Conservation (phyloP, 805 yeast species). For the Candida nonsorbophila region DNA sequence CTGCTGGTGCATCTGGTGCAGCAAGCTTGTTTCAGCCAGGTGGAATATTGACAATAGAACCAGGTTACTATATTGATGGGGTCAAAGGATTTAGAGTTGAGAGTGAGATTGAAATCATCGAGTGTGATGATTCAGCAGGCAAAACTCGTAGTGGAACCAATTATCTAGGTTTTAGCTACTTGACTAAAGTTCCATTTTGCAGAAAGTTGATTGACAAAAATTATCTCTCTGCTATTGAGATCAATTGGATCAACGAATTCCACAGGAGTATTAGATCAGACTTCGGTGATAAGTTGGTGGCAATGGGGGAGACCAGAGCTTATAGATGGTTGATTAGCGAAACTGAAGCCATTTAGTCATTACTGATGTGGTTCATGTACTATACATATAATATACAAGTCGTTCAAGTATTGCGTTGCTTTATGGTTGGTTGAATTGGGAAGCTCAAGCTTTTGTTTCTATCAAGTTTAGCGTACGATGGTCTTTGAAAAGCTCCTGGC, state of each 20-base stretch:
- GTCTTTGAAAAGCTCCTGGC: constrained; percentile 32
- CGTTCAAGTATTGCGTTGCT: neutral
- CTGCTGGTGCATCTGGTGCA: constrained; percentile 46
- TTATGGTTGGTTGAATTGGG: constrained; percentile 7
- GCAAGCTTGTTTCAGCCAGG: constrained; percentile 47
- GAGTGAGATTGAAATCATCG: constrained; percentile 64
- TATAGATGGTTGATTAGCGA: constrained; percentile 69
- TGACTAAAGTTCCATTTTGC: constrained; percentile 48
- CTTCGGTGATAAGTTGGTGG: constrained; percentile 39
- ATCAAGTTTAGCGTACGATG: constrained; percentile 11
- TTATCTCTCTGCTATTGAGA: constrained; percentile 24
- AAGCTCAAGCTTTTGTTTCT: constrained; percentile 16
- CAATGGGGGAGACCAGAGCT: constrained; percentile 52
- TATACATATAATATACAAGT: constrained; percentile 2
- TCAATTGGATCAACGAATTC: constrained; percentile 35
- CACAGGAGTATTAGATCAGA: constrained; percentile 27
- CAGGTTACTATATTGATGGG: constrained; percentile 91
- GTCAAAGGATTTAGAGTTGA: constrained; percentile 87
- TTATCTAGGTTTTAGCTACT: constrained; percentile 33
- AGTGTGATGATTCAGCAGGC: constrained; percentile 32
- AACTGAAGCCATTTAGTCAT: constrained; percentile 33
- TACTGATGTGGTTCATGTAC: neutral
- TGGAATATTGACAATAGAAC: constrained; percentile 83
- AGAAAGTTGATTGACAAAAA: constrained; percentile 32
- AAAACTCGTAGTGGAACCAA: constrained; percentile 23